Evolutionary conservation across 2,329 filamentous ascomycete genomes (phyloP), one percentile per base, ranked within the genome.

Genomic region (Epichloe sibirici): DNA sequence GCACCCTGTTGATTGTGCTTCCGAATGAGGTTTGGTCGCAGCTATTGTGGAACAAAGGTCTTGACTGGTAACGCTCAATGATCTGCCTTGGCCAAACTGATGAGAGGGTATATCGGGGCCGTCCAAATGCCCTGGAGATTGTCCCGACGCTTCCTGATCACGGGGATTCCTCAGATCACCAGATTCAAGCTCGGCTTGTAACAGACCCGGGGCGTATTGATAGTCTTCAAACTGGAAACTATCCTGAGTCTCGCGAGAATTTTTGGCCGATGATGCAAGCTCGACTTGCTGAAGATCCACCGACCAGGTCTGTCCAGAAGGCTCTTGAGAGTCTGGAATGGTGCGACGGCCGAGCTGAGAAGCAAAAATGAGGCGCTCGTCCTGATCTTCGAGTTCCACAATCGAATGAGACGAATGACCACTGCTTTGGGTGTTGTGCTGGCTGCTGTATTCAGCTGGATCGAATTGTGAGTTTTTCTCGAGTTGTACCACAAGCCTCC

Each of bases 321-420:
- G 57, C 37, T 70, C 71, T 54, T 74, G 71, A 0, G 73, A 75
- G 54, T 75, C 72, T 0, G 71, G 71, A 25, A 75, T 69, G 3
- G 69, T 73, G 28, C 57, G 57, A 51, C 66, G 63, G 52, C 66
- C 71, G 39, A 65, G 53, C 28, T 63, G 57, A 4, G 63, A 60
- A 17, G 63, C 56, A 52, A 72, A 49, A 11, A 58, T 52, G 44
- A 66, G 52, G 43, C 63, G 62, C 23, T 61, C 60, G 55, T 69
- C 69, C 47, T 65, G 58, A 39, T 65, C 62, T 46, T 71, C 69
- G 23, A 66, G 65, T 45, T 68, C 64, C 4, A 65, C 63, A 8
- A 72, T 23, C 13, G 64, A 57, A 42, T 68, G 66, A 3, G 65
- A 63, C 2, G 62, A 59, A 23, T 61, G 57, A 9, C 57, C 61